A percentile compares a stretch with the other conserved stretches of the same genome.
phyloP scores from a whole-genome alignment of 1,284 basidiomycete genomes.

The Fomitopsis betulina region DNA sequence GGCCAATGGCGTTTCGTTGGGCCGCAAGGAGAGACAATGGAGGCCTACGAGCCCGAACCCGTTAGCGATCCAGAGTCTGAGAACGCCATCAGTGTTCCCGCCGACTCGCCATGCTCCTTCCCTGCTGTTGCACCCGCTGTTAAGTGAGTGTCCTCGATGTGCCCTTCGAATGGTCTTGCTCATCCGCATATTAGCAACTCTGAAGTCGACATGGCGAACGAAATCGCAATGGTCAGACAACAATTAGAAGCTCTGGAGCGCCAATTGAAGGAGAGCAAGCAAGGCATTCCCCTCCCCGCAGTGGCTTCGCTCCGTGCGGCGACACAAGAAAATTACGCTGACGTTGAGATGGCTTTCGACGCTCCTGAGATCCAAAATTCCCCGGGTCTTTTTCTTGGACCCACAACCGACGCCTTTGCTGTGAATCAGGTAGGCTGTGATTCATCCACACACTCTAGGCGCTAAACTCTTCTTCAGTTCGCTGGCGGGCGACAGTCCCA shows the following conservation, averaged over 20 bases:
- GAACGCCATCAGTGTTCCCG: background rate
- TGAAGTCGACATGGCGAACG: conserved; percentile 64
- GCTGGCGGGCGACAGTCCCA: background rate
- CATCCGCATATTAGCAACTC: conserved; percentile 13
- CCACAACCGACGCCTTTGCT: background rate
- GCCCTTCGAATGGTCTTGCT: conserved; percentile 10
- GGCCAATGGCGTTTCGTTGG: conserved; percentile 30
- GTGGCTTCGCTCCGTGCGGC: background rate
- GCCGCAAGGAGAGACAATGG: conserved; percentile 1
- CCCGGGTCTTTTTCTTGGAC: background rate
- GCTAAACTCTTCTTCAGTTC: background rate
- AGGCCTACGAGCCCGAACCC: background rate
- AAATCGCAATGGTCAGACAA: conserved; percentile 68
- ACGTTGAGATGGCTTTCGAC: background rate
- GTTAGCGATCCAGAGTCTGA: background rate
- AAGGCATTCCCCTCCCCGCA: background rate
- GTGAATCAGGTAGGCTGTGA: background rate
- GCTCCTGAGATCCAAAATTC: background rate
- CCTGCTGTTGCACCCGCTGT: background rate
- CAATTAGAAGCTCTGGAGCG: conserved; percentile 68
- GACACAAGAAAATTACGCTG: background rate
- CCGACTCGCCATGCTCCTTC: background rate
- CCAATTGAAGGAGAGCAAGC: conserved; percentile 46
- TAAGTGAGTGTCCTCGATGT: conserved; percentile 22
- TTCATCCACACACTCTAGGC: background rate